Percentiles rank a stretch among this genome's conserved stretches.
Evolutionary conservation across 352 stramenopile species (phyloP).

Genomic region (Globisporangium yorkense): DNA sequence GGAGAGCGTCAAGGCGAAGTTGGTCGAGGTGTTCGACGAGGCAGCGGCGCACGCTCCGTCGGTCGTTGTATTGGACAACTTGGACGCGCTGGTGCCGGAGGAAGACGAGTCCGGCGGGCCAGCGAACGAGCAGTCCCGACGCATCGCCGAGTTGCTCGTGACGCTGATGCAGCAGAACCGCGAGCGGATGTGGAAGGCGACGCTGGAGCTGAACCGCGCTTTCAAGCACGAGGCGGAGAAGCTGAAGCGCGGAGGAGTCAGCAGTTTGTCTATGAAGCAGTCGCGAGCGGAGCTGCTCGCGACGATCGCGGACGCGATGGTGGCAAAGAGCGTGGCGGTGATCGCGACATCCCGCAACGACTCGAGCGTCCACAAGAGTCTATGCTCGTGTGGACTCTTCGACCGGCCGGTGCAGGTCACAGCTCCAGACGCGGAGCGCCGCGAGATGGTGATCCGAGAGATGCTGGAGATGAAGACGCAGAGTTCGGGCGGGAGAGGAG

Average conservation of each 20-base stretch:
- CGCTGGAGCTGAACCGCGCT: slow-evolving; percentile 47
- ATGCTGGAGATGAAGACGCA: slow-evolving; percentile 52
- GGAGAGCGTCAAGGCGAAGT: slow-evolving; percentile 65
- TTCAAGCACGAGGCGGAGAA: slow-evolving; percentile 33
- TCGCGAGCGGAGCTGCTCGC: slow-evolving; percentile 34
- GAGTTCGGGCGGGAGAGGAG: slow-evolving; percentile 1
- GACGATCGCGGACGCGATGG: slow-evolving; percentile 47
- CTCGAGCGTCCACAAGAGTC: slow-evolving; percentile 57
- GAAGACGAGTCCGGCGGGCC: slow-evolving; percentile 67
- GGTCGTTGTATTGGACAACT: slow-evolving; percentile 75
- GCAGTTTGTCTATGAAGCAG: slow-evolving; percentile 6
- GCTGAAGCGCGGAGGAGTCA: slow-evolving; percentile 15
- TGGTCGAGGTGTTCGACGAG: slow-evolving; percentile 54
- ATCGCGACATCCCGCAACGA: slow-evolving; percentile 54
- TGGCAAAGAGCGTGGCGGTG: slow-evolving; percentile 58
- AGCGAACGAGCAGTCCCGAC: slow-evolving; percentile 81
- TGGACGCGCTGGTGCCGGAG: slow-evolving; percentile 76
- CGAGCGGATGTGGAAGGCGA: slow-evolving; percentile 56
- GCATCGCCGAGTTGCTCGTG: slow-evolving; percentile 75
- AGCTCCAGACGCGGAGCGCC: slow-evolving; percentile 53
- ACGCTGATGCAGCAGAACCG: slow-evolving; percentile 45
- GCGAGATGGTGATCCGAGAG: slow-evolving; percentile 52
- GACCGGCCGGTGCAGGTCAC: slow-evolving; percentile 55
- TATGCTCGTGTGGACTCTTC: slow-evolving; percentile 63
- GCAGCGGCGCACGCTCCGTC: slow-evolving; percentile 40